Percentiles rank a stretch among this genome's conserved stretches.
Evolutionary conservation across 169 alveolate genomes (phyloP).

Genomic region (Plasmodium gallinaceum): DNA sequence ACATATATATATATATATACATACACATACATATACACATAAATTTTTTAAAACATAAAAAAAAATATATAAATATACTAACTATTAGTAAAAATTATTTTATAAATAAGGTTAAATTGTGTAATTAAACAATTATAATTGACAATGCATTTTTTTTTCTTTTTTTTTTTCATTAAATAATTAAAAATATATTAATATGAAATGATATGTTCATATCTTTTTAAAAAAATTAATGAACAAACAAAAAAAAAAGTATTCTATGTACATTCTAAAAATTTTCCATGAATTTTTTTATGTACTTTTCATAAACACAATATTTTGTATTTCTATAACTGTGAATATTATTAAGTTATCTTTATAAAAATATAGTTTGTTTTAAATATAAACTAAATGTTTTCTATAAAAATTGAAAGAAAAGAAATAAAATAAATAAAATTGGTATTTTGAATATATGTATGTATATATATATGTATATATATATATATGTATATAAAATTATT

Average conservation of each 20-base stretch:
- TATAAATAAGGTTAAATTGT: neutral
- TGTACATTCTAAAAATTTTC: constrained; percentile 1
- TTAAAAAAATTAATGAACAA: neutral
- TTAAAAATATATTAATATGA: neutral
- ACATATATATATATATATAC: constrained; percentile 12
- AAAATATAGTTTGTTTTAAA: neutral
- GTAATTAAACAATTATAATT: neutral
- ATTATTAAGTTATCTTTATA: neutral
- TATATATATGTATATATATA: neutral
- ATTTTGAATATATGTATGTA: neutral
- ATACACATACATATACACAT: neutral
- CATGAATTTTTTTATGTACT: neutral
- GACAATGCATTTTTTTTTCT: neutral
- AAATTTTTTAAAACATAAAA: neutral
- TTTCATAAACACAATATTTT: neutral
- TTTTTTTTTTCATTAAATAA: neutral
- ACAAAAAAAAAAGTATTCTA: neutral
- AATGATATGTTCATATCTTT: neutral
- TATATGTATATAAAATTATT: neutral
- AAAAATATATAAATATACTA: neutral
- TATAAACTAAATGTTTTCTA: neutral
- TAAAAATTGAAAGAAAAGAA: neutral
- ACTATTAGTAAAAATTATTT: neutral
- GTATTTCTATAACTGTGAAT: neutral
- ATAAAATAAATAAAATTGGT: neutral